Evolutionary conservation across 768 basidiomycete genomes (phyloP).

Genomic region (Cubamyces lactineus): DNA sequence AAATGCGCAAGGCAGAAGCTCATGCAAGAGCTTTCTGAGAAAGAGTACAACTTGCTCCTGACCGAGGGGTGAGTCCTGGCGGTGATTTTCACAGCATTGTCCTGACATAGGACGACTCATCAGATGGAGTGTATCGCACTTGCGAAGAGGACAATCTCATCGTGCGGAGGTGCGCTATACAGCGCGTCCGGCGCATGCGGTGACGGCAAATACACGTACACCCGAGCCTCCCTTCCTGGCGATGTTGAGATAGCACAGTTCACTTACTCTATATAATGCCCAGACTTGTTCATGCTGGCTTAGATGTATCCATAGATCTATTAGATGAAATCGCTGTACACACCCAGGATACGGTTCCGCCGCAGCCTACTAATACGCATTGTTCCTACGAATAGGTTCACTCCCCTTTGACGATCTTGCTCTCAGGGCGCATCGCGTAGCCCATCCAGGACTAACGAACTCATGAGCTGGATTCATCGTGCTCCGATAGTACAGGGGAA

Average conservation of each 20-base stretch:
- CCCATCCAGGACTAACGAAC: conserved; percentile 89
- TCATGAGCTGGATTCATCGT: background rate
- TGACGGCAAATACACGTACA: conserved; percentile 47
- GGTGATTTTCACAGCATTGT: background rate
- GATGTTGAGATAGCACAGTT: conserved; percentile 46
- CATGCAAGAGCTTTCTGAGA: conserved; percentile 53
- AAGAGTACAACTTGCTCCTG: conserved; percentile 65
- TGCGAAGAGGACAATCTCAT: conserved; percentile 50
- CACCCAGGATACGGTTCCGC: no score
- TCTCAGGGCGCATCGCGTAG: conserved; percentile 77
- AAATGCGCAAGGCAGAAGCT: conserved; percentile 68
- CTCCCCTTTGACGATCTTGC: conserved; percentile 63
- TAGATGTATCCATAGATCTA: no score
- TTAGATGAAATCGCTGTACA: no score
- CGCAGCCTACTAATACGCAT: background rate
- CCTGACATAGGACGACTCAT: background rate
- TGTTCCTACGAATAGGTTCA: background rate
- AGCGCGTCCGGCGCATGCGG: conserved; percentile 64
- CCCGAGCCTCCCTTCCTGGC: conserved; percentile 74
- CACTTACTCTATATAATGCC: no score
- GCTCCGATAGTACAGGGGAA: background rate
- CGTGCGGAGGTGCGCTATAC: conserved; percentile 72
- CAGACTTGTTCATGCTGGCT: no score
- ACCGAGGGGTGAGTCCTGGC: conserved; percentile 58
- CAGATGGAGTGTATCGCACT: conserved; percentile 26